Base-by-base conservation (phyloP, 768 basidiomycete species). In the Brasilioporus rufonigricans region DNA sequence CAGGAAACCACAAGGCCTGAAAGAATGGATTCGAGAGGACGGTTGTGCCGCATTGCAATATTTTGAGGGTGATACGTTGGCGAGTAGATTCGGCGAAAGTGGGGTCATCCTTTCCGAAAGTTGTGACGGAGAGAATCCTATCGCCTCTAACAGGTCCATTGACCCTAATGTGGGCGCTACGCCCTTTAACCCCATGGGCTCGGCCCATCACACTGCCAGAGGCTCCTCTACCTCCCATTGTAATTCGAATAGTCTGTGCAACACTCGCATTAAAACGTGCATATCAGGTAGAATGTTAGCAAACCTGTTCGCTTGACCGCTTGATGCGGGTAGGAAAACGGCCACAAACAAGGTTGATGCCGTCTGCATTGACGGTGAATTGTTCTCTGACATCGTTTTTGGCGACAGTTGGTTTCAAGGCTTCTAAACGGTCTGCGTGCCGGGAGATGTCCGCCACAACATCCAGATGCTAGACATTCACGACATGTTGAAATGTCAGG, bases 51-150 rank as follows among this genome's bases (percentile, higher is more conserved):
- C 38, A 13, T 29, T 70, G 68, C 11, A 76, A 24, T 0, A 57
- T 49, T 7, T 26, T 2, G 35, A 68, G 66, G 14, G 73, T 54
- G 40, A 70, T 27, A 5, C 14, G 40, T 19, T 62, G 57, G 7
- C 73, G 68, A 21, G n/a, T 4, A 4, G 59, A 48, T 49, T 89
- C 85, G 3, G 88, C 85, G 18, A 58, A 70, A 1, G 87, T 89
- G 0, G 77, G 79, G 26, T 70, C 72, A 48, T 79, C 84, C 27
- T 76, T 78, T 4, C 85, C 86, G 40, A 78, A 68, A 3, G 84
- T 79, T 11, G 66, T 76, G 40, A 89, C 73, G 4, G 68, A 64
- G 19, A 61, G 11, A 40, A 70, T 55, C 31, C 40, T 59, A 18
- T 54, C 38, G 5, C 54, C 56, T 24, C 40, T 14, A 27, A 73